Evolutionary conservation across 345 rosid species (phyloP), one percentile per base, ranked within the genome.

Genomic region (Raphanus raphanistrum): DNA sequence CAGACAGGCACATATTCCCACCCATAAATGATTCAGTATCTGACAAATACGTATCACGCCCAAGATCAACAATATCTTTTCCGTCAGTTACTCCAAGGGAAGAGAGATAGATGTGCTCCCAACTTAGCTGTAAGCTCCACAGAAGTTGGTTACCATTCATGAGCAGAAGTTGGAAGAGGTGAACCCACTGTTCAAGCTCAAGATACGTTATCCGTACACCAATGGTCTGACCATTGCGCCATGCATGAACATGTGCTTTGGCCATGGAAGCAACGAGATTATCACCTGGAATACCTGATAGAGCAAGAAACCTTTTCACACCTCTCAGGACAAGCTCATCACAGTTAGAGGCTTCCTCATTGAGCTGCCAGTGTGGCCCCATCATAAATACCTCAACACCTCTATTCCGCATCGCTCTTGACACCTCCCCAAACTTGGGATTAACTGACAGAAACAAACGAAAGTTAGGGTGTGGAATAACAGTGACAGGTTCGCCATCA

Each of bases 351-450:
- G 66, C 85, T 75, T 68, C 78, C 69, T 84, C 86, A 29, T 87
- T 87, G 52, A 87, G 75, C 57, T 87, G 85, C 98, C 98, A 94
- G 77, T 87, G 85, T 10, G 98, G 98, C 66, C 85, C 91, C 98
- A 92, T 89, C 93, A 94, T 82, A 80, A 76, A 94, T 77, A 92
- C 88, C 84, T 94, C 98, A 68, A 92, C 98, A 62, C 98, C 98
- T 79, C 98, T 90, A 76, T 94, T 94, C 76, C 98, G 84, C 98
- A 94, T 94, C 54, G 98, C 98, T 65, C 98, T 85, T 38, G 98
- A 94, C 64, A 92, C 91, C 77, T 94, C 98, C 71, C 98, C 98
- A 81, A 76, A 86, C 73, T 82, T 84, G 38, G 98, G 98, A 81
- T 94, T 86, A 74, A 92, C 88, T 13, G 98, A 88, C 63, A 94